phyloP scores from a whole-genome alignment of 208 protist genomes.

The Giardia muris region DNA sequence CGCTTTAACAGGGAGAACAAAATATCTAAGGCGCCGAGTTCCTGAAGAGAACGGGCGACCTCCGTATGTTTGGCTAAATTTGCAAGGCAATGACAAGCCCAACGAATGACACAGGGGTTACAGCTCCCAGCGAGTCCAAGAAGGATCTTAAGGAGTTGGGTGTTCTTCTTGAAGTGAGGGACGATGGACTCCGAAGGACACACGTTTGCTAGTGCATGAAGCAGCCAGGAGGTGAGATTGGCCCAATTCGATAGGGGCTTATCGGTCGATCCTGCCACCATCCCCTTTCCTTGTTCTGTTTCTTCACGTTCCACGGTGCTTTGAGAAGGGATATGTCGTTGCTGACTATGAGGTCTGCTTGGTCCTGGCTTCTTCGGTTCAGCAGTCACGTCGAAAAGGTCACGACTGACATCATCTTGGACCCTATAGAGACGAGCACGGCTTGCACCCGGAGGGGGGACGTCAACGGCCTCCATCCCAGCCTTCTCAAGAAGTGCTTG shows the following conservation, averaged over 20 bases:
- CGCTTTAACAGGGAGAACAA: neutral
- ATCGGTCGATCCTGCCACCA: neutral
- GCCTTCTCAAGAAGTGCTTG: neutral
- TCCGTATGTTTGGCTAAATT: neutral
- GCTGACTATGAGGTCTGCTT: too few species aligned
- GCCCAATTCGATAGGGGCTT: neutral
- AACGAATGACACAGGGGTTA: neutral
- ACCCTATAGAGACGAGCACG: neutral
- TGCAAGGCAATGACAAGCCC: neutral
- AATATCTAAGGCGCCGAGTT: neutral
- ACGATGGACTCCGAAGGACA: neutral
- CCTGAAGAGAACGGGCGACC: neutral
- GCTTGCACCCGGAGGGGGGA: neutral
- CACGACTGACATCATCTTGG: neutral
- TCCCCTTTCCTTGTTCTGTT: neutral
- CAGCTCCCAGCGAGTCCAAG: neutral
- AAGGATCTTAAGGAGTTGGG: neutral
- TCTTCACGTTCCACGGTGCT: neutral
- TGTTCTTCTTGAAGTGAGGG: neutral
- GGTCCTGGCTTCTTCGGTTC: too few species aligned
- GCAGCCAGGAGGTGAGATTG: neutral
- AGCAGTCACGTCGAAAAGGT: neutral
- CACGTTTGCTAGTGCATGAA: slow-evolving; percentile 17
- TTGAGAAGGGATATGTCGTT: neutral
- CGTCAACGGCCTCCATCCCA: neutral